Conservation (phyloP, 345 rosid species). For the Combretum micranthum region DNA sequence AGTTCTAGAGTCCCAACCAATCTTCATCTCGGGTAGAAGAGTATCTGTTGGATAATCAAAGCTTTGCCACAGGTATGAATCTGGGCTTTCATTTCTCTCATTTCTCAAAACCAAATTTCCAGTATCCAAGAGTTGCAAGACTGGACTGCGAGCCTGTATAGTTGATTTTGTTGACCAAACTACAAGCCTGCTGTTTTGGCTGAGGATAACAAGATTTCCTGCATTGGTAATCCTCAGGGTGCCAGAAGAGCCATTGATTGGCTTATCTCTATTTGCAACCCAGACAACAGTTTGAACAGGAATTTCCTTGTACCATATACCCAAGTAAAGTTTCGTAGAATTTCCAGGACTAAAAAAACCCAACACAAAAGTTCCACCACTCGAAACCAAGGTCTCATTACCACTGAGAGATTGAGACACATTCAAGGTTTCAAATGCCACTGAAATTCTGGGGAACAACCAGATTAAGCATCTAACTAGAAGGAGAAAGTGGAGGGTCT, state of each 20-base stretch:
- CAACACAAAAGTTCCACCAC: slow-evolving; percentile 19
- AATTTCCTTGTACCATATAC: slow-evolving; percentile 32
- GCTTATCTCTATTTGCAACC: slow-evolving; percentile 38
- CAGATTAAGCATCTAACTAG: neutral
- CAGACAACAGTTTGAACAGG: slow-evolving; percentile 21
- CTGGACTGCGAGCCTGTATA: slow-evolving; percentile 10
- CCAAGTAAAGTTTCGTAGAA: slow-evolving; percentile 27
- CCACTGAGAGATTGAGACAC: slow-evolving; percentile 12
- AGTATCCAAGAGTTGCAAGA: slow-evolving; percentile 27
- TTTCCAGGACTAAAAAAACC: slow-evolving; percentile 21
- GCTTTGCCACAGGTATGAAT: slow-evolving; percentile 30
- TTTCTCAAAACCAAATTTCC: slow-evolving; percentile 40
- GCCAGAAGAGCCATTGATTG: slow-evolving; percentile 17
- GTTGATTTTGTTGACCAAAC: slow-evolving; percentile 28
- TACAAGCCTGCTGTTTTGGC: neutral
- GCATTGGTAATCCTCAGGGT: slow-evolving; percentile 12
- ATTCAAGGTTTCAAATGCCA: neutral
- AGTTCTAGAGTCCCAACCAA: slow-evolving; percentile 24
- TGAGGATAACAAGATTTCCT: slow-evolving; percentile 23
- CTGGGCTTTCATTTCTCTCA: neutral
- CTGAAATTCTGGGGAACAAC: neutral
- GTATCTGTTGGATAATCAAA: slow-evolving; percentile 41
- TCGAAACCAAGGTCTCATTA: slow-evolving; percentile 16
- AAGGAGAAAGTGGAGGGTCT: neutral
- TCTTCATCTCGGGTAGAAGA: slow-evolving; percentile 38